Evolutionary conservation across 192 early-diverging fungal species (phyloP).

Genomic region (Backusella psychrophila): DNA sequence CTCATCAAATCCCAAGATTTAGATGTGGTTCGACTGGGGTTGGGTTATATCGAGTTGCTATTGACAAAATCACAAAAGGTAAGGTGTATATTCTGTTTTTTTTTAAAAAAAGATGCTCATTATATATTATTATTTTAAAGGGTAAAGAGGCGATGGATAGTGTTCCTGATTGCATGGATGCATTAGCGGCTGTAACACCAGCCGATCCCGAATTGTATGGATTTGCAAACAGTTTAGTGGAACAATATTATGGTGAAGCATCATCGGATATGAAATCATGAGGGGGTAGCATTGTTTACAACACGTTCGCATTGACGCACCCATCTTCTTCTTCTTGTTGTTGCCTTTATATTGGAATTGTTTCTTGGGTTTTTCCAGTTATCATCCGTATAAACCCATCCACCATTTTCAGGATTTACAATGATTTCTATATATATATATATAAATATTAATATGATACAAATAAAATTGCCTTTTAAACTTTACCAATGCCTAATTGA

Average conservation of each 20-base stretch:
- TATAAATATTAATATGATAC: not conserved
- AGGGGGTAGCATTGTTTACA: not conserved
- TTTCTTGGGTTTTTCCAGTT: slow-evolving; percentile 24
- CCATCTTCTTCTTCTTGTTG: slow-evolving; percentile 36
- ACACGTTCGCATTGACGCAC: slow-evolving; percentile 11
- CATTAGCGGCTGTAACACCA: slow-evolving; percentile 15
- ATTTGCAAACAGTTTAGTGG: slow-evolving; percentile 21
- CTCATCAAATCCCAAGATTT: slow-evolving; percentile 61
- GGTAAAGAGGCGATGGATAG: slow-evolving; percentile 17
- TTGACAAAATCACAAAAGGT: slow-evolving; percentile 48
- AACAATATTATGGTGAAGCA: slow-evolving; percentile 13
- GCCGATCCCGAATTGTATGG: slow-evolving; percentile 24
- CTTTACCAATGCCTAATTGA: slow-evolving; percentile 26
- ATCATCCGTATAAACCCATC: slow-evolving; percentile 41
- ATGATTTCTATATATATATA: slow-evolving; percentile 7
- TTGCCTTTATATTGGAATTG: not conserved
- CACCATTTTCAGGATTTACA: slow-evolving; percentile 34
- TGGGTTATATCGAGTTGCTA: slow-evolving; percentile 56
- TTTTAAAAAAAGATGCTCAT: not conserved
- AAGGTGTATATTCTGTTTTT: no score
- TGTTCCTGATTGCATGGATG: slow-evolving; percentile 27
- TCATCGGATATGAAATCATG: not conserved
- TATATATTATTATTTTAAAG: not conserved
- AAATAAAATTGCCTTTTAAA: no score
- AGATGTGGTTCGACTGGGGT: slow-evolving; percentile 59